These are phyloP conservation scores for Acorus calamus DNA, from an alignment of 106 monocot genomes.

Conservation along the genomic window DNA sequence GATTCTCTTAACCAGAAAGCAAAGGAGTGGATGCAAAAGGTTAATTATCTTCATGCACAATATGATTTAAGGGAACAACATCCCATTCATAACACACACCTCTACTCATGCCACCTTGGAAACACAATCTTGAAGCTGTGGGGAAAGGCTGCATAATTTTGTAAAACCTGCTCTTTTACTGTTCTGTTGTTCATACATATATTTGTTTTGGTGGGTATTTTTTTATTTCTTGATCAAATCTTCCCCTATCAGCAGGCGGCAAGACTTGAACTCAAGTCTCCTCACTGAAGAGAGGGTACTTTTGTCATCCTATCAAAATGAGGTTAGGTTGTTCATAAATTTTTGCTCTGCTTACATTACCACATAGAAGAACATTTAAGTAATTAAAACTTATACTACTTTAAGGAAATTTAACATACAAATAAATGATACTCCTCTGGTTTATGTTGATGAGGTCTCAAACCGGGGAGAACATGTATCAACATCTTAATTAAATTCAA, in stretches of 20 bases:
- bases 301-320: no score
- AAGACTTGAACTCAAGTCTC: no score
- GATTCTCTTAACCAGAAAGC: conserved; percentile 67
- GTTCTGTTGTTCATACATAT: not conserved
- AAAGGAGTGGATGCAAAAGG: not conserved
- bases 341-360: conserved; percentile 17
- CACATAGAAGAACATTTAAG: not conserved
- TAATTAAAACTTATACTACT: conserved; percentile 7
- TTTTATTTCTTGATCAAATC: no score
- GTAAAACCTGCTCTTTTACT: conserved; percentile 73
- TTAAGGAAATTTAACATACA: no score
- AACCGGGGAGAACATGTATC: no score
- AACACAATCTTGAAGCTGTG: conserved; percentile 70
- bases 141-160: conserved; percentile 79
- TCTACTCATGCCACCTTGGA: conserved; percentile 82
- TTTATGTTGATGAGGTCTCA: no score
- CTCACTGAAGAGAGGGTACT: no score
- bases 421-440: no score
- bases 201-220: no score
- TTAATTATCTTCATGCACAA: not conserved
- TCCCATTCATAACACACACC: conserved; percentile 23
- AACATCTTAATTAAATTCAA: no score
- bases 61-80: not conserved
- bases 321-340: conserved; percentile 11
- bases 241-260: no score